Evolutionary conservation across 495 filamentous ascomycete genomes (phyloP), one percentile per base, ranked within the genome.

Genomic region (Schizothecium vesticola): DNA sequence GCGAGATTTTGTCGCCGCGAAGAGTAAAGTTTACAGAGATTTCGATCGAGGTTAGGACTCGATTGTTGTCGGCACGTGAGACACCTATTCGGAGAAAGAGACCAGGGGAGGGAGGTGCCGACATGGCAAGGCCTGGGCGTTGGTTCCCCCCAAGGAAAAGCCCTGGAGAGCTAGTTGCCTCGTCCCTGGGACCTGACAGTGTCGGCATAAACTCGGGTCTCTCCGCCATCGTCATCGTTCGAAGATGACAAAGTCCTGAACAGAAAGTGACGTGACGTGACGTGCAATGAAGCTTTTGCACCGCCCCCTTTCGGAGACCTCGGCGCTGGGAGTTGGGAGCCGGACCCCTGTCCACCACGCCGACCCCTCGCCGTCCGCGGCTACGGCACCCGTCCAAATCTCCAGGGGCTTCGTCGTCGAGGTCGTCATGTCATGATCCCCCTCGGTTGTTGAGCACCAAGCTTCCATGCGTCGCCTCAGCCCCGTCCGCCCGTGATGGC

Each of bases 261-360:
- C 6, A 4, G 12, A 43, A 43, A 16, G 33, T 19, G 33, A 19
- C 1, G 16, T 21, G n/a, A 25, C 21, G 28, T 51, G 61, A 36
- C n/a, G 61, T 36, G 13, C 19, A 24, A 36, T 23, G 23, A 51
- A 64, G 61, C 29, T 64, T 51, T 64, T 64, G 61, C 61, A 56
- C 61, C 16, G 36, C 61, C 61, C 33, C 61, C n/a, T n/a, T 28
- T 23, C 16, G 13, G 13, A 10, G n/a, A 23, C 61, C 21, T 4
- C 61, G 26, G 43, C 43, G 43, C n/a, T 51, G 43, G 43, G 43
- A 43, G 36, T 43, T 43, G 36, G 36, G 36, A 43, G 36, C 36
- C 16, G 6, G 43, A 51, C 43, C 43, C 43, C 43, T 51, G 43
- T n/a, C 16, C 1, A 51, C 33, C 31, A 23, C 61, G 31, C 29